Conservation (phyloP, 2,329 filamentous ascomycete species). For the Fusarium sp. region DNA sequence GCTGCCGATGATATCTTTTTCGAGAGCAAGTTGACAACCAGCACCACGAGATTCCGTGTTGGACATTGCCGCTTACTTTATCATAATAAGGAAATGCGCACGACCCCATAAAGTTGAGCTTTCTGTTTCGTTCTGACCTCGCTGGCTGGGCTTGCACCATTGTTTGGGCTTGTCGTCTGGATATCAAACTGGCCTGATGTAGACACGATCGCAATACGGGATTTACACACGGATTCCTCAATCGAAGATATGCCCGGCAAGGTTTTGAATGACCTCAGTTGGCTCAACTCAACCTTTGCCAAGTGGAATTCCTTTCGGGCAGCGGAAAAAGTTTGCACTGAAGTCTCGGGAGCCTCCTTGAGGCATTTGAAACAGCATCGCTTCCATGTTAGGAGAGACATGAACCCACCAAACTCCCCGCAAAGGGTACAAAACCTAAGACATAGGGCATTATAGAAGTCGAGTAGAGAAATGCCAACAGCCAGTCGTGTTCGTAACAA, state of each 20-base stretch:
- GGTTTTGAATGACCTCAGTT: background rate
- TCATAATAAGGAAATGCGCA: background rate
- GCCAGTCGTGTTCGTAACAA: slow-evolving; percentile 47
- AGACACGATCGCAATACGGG: background rate
- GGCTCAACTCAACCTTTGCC: fast-evolving
- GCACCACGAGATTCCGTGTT: background rate
- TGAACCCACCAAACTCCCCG: slow-evolving; percentile 39
- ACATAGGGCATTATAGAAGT: slow-evolving; percentile 44
- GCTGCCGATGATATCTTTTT: background rate
- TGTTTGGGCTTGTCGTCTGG: fast-evolving
- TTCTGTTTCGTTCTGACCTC: background rate
- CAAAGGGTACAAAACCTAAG: slow-evolving; percentile 45
- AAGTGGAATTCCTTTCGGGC: background rate
- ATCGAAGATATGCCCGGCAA: background rate
- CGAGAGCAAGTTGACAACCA: background rate
- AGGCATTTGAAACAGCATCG: slow-evolving; percentile 48
- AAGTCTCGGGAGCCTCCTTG: background rate
- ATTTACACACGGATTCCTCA: background rate
- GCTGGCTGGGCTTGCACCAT: fast-evolving
- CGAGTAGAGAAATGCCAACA: slow-evolving; percentile 35
- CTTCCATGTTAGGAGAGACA: slow-evolving; percentile 43
- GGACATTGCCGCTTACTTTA: background rate
- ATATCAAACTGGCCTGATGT: background rate
- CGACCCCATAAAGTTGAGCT: background rate
- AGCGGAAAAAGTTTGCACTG: background rate